phyloP scores from a whole-genome alignment of 2,329 filamentous ascomycete genomes.

The Catunica adiposa region DNA sequence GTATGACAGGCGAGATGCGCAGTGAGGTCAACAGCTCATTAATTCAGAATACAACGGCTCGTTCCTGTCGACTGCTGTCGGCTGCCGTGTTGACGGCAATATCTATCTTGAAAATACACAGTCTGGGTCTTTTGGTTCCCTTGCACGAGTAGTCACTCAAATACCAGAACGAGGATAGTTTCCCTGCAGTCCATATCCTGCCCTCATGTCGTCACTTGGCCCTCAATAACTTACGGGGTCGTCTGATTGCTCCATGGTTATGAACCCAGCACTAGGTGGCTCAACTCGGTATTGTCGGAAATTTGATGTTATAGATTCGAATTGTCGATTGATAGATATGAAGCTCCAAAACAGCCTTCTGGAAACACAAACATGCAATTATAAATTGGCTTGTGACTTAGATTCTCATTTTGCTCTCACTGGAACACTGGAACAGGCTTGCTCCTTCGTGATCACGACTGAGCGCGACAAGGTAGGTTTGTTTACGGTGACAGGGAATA shows the following conservation, averaged over 20 bases:
- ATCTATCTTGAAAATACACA: too few relatives aligned
- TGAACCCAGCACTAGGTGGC: not conserved
- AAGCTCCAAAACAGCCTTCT: not conserved
- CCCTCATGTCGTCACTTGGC: not conserved
- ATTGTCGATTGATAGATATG: not conserved
- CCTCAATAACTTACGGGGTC: constrained; percentile 1
- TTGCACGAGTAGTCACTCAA: too few relatives aligned
- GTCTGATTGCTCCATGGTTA: constrained; percentile 7
- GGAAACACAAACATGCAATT: not conserved
- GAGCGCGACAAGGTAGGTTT: not conserved
- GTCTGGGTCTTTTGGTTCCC: too few relatives aligned
- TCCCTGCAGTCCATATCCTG: not conserved
- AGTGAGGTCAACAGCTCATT: not conserved
- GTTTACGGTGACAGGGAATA: not conserved
- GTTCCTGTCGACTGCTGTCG: too few relatives aligned
- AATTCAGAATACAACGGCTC: not conserved
- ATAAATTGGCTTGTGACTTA: not conserved
- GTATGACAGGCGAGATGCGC: not conserved
- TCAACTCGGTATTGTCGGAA: not conserved
- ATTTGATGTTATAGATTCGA: not conserved
- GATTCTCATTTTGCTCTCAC: not conserved
- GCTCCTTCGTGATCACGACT: not conserved
- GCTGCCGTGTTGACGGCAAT: too few relatives aligned
- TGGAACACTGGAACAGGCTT: not conserved
- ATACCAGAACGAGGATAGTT: not conserved